Conservation (phyloP, 2,329 filamentous ascomycete genomes). For the Ophiostoma piceae region DNA sequence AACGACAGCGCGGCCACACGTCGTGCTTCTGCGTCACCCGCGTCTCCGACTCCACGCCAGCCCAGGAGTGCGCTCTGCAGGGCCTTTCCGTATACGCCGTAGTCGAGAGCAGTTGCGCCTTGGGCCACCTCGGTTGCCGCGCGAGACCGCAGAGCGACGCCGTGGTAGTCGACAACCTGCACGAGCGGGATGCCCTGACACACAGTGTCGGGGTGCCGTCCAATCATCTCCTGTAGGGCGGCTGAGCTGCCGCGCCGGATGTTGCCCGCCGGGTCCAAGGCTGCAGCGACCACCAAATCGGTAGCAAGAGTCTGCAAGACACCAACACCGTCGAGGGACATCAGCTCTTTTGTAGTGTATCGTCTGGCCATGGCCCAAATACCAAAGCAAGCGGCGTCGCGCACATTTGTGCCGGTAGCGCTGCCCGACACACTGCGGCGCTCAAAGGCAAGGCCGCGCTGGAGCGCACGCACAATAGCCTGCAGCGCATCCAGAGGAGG, state of each 20-base stretch:
- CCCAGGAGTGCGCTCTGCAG: conserved; percentile 66
- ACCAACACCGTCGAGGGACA: conserved; percentile 46
- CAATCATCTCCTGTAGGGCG: conserved; percentile 87
- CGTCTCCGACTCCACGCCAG: conserved; percentile 84
- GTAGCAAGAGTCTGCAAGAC: conserved; percentile 72
- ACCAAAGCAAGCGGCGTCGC: conserved; percentile 93
- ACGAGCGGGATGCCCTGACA: conserved; percentile 77
- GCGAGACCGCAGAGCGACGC: conserved; percentile 78
- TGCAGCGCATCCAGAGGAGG: conserved; percentile 65
- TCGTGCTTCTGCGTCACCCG: conserved; percentile 66
- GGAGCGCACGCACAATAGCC: conserved; percentile 68
- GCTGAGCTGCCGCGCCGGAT: conserved; percentile 89
- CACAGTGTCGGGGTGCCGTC: conserved; percentile 82
- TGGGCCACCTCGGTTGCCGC: conserved; percentile 74
- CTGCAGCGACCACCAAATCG: conserved; percentile 75
- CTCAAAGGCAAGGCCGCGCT: conserved; percentile 81
- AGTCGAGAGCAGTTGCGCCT: conserved; percentile 60
- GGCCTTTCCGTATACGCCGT: conserved; percentile 60
- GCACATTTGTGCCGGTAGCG: conserved; percentile 80
- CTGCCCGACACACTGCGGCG: conserved; percentile 79
- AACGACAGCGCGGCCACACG: conserved; percentile 66
- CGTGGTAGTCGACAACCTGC: conserved; percentile 87
- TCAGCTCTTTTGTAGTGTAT: conserved; percentile 74
- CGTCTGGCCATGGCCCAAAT: conserved; percentile 88
- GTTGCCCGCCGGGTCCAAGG: conserved; percentile 84